Percentiles rank a stretch among this genome's conserved stretches.
These are phyloP conservation scores for Colletotrichum sansevieriae DNA, from an alignment of 2,329 filamentous ascomycete genomes.

Conservation along the genomic window DNA sequence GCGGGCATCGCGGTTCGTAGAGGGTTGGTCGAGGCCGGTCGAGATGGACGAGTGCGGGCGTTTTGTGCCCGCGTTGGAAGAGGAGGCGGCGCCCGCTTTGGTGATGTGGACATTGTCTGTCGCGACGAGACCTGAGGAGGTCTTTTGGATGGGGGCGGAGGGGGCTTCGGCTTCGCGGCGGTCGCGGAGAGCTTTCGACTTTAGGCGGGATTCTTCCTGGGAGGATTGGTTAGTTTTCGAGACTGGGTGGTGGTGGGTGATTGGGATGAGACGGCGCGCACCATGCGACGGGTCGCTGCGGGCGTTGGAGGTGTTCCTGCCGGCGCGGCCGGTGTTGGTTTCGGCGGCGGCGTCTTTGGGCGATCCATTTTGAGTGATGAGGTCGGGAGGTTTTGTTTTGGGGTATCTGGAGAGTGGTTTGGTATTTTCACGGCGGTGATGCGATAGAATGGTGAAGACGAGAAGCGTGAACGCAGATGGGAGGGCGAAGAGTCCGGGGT, in stretches of 20 bases:
- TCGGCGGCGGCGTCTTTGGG: conserved; percentile 59
- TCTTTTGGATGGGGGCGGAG: conserved; percentile 59
- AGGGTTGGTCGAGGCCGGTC: conserved; percentile 54
- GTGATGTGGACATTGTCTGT: conserved; percentile 73
- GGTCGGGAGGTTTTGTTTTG: background rate
- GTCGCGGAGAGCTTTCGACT: conserved; percentile 87
- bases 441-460: background rate
- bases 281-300: conserved; percentile 67
- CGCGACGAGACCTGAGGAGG: conserved; percentile 78
- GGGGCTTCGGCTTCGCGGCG: conserved; percentile 74
- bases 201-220: conserved; percentile 88
- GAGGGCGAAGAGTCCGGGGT: conserved; percentile 33
- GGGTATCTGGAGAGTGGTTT: background rate
- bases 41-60: conserved; percentile 77
- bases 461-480: conserved; percentile 15
- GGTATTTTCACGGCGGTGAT: background rate
- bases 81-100: conserved; percentile 57
- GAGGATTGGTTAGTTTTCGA: conserved; percentile 36
- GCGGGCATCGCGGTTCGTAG: conserved; percentile 78
- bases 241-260: background rate
- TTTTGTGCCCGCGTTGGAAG: conserved; percentile 62
- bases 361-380: conserved; percentile 57
- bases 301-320: conserved; percentile 64
- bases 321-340: conserved; percentile 47
- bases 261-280: conserved; percentile 50